Percentiles rank a stretch among this genome's conserved stretches.
phyloP scores from a whole-genome alignment of 345 rosid genomes.

The Dovyalis caffra region DNA sequence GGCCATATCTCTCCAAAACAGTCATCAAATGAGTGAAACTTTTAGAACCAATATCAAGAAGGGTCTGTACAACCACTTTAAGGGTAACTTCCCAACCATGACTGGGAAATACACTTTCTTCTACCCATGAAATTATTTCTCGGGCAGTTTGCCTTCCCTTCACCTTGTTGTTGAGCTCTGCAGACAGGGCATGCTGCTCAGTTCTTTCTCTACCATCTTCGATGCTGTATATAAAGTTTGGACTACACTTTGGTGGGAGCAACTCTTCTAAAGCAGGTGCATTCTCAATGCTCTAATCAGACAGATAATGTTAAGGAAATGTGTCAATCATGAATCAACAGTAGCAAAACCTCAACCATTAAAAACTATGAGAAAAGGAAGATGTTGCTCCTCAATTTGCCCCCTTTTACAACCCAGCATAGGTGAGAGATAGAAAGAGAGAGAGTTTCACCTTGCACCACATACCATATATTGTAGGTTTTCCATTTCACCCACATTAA shows the following conservation, averaged over 20 bases:
- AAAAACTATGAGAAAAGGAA: neutral
- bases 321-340: slow-evolving; percentile 12
- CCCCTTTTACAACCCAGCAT: too few species aligned
- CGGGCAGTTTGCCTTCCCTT: slow-evolving; percentile 81
- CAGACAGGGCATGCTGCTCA: slow-evolving; percentile 67
- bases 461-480: neutral
- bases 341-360: slow-evolving; percentile 3
- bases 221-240: slow-evolving; percentile 59
- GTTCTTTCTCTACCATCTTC: slow-evolving; percentile 70
- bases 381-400: neutral
- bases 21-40: slow-evolving; percentile 97
- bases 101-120: slow-evolving; percentile 63
- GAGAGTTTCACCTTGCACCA: neutral
- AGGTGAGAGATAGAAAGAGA: neutral
- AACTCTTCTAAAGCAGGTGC: slow-evolving; percentile 82
- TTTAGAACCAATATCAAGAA: slow-evolving; percentile 93
- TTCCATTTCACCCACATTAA: neutral
- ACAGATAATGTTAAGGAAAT: slow-evolving; percentile 18
- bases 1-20: slow-evolving; percentile 92
- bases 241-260: slow-evolving; percentile 81
- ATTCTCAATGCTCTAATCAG: slow-evolving; percentile 77
- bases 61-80: slow-evolving; percentile 70
- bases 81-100: slow-evolving; percentile 72
- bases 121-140: slow-evolving; percentile 80
- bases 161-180: slow-evolving; percentile 74